phyloP scores from a whole-genome alignment of 2,329 filamentous ascomycete species.

The Diaporthe batatas region DNA sequence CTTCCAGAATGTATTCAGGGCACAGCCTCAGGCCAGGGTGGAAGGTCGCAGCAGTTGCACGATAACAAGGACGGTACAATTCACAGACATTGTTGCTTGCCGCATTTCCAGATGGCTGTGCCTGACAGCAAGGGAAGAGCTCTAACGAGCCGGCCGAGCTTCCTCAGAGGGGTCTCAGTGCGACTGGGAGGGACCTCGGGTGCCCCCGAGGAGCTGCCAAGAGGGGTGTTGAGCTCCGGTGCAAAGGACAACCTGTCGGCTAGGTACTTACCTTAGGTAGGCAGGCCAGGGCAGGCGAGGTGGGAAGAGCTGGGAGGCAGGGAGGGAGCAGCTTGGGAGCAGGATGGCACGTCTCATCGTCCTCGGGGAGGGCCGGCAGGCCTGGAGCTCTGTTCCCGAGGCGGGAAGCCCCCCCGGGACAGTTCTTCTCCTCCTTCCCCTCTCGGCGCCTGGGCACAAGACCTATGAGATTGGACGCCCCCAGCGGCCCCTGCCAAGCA shows the following conservation, averaged over 20 bases:
- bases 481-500: constrained; percentile 28
- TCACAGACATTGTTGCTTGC: background rate
- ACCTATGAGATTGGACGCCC: constrained; percentile 30
- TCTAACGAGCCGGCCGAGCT: background rate
- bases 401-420: background rate
- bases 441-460: constrained; percentile 18
- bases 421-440: background rate
- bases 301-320: background rate
- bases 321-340: too few species aligned
- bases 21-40: background rate
- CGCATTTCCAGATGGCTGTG: background rate
- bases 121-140: background rate
- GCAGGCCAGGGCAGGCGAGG: background rate
- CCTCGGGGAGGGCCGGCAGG: constrained; percentile 1
- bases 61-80: background rate
- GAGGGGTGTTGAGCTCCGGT: background rate
- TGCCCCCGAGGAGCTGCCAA: background rate
- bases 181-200: background rate
- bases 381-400: background rate
- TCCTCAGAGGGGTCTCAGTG: background rate
- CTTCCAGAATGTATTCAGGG: background rate
- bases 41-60: background rate
- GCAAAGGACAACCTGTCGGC: background rate
- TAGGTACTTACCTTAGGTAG: too few species aligned
- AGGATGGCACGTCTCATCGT: background rate